phyloP scores from a whole-genome alignment of 2,329 filamentous ascomycete genomes.

The Stagonosporopsis vannaccii region DNA sequence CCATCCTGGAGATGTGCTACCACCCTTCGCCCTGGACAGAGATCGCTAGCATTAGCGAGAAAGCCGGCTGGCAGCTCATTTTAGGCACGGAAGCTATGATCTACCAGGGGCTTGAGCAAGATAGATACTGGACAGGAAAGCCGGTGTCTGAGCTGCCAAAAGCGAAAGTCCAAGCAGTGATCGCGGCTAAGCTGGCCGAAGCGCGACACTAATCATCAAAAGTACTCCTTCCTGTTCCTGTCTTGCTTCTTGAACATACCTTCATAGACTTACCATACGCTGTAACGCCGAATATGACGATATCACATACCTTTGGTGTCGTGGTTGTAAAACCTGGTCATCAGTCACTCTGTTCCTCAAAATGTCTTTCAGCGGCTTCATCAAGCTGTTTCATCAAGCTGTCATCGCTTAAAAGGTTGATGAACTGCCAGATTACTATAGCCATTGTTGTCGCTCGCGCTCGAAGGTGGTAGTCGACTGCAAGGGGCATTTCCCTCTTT shows the following conservation, averaged over 20 bases:
- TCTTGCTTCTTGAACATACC: neutral
- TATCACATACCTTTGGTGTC: neutral
- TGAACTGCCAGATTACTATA: neutral
- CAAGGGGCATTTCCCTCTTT: no score
- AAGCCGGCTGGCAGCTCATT: conserved; percentile 74
- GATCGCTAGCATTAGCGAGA: conserved; percentile 67
- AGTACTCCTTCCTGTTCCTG: conserved; percentile 1
- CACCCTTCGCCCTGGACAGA: conserved; percentile 72
- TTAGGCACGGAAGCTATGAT: conserved; percentile 79
- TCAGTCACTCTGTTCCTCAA: neutral
- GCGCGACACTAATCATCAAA: conserved; percentile 23
- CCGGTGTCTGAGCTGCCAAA: conserved; percentile 66
- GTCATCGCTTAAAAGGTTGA: no score
- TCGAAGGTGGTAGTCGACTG: neutral
- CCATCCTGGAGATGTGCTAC: conserved; percentile 83
- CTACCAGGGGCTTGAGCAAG: conserved; percentile 76
- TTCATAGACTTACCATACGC: neutral
- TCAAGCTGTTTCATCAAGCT: neutral
- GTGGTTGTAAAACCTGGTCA: no score
- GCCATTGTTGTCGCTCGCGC: neutral
- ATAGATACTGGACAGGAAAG: conserved; percentile 68
- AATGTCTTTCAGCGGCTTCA: neutral
- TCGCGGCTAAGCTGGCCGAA: conserved; percentile 46
- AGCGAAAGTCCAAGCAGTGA: conserved; percentile 63
- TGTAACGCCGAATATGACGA: conserved; percentile 2